phyloP scores from a whole-genome alignment of 2,329 filamentous ascomycete species.

The Coniochaeta ligniaria region DNA sequence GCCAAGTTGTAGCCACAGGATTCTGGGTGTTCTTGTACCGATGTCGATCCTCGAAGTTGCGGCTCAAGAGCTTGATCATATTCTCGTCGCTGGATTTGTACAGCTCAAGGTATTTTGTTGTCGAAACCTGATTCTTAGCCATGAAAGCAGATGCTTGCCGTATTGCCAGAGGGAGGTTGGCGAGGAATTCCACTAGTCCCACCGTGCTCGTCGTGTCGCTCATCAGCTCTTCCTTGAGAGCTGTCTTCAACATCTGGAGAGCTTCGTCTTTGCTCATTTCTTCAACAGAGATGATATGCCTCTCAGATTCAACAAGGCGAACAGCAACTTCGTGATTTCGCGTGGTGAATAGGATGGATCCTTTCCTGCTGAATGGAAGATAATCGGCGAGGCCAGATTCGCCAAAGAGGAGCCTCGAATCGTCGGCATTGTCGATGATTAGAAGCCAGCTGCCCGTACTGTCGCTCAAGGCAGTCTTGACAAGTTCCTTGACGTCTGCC shows the following conservation, averaged over 20 bases:
- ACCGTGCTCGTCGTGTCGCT: neutral
- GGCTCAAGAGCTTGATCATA: constrained; percentile 17
- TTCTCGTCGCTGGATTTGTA: constrained; percentile 13
- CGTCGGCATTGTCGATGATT: constrained; percentile 37
- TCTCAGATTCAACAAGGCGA: too few species aligned
- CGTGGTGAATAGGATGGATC: too few species aligned
- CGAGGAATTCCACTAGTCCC: constrained; percentile 20
- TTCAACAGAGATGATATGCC: too few species aligned
- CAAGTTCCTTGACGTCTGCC: too few species aligned
- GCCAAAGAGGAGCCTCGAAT: constrained; percentile 21
- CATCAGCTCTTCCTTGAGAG: too few species aligned
- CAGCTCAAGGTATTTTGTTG: constrained; percentile 16
- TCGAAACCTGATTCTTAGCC: constrained; percentile 15
- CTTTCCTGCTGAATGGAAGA: too few species aligned
- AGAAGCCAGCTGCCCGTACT: constrained; percentile 16
- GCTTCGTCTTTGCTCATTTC: too few species aligned
- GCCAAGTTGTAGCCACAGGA: constrained; percentile 23
- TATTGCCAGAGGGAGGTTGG: constrained; percentile 26
- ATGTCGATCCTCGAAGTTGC: constrained; percentile 19
- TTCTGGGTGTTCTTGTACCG: constrained; percentile 18
- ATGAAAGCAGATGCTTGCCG: constrained; percentile 28
- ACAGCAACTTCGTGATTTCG: too few species aligned
- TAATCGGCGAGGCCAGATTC: neutral
- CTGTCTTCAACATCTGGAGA: too few species aligned
- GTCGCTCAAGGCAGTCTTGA: too few species aligned